Evolutionary conservation across 169 alveolate genomes (phyloP).

Genomic region (Cryptosporidium ubiquitum): DNA sequence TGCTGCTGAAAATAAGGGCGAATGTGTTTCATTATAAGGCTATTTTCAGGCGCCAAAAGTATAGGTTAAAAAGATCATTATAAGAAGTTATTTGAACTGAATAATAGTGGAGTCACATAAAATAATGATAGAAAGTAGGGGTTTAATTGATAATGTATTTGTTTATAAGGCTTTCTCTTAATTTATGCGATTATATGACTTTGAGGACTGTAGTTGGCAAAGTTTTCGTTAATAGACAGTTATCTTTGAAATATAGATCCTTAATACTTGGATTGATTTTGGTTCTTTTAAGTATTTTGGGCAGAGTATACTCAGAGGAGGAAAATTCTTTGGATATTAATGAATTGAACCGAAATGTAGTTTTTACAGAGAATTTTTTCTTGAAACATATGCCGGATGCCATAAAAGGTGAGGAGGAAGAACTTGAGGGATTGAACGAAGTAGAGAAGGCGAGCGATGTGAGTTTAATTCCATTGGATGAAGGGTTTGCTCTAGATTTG

Average conservation of each 20-base stretch:
- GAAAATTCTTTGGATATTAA: background rate
- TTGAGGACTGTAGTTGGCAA: background rate
- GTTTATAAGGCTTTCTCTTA: background rate
- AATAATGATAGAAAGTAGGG: slow-evolving; percentile 17
- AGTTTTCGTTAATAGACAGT: background rate
- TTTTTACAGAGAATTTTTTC: slow-evolving; percentile 51
- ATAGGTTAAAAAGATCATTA: slow-evolving; percentile 17
- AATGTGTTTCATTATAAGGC: background rate
- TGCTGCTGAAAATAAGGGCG: background rate
- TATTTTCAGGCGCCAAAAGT: background rate
- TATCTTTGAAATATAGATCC: background rate
- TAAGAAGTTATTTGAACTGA: background rate
- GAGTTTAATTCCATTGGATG: slow-evolving; percentile 36
- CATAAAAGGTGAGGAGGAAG: slow-evolving; percentile 16
- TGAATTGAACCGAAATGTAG: slow-evolving; percentile 1
- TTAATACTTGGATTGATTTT: background rate
- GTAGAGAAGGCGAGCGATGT: slow-evolving; percentile 23
- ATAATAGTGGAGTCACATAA: background rate
- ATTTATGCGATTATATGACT: background rate
- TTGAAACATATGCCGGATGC: slow-evolving; percentile 53
- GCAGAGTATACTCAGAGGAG: background rate
- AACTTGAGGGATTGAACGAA: slow-evolving; percentile 11
- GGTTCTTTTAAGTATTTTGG: background rate
- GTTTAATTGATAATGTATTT: slow-evolving; percentile 21
- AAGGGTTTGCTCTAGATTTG: slow-evolving; percentile 6